phyloP scores from a whole-genome alignment of 805 yeast species.

The Zygotorulaspora sp. region DNA sequence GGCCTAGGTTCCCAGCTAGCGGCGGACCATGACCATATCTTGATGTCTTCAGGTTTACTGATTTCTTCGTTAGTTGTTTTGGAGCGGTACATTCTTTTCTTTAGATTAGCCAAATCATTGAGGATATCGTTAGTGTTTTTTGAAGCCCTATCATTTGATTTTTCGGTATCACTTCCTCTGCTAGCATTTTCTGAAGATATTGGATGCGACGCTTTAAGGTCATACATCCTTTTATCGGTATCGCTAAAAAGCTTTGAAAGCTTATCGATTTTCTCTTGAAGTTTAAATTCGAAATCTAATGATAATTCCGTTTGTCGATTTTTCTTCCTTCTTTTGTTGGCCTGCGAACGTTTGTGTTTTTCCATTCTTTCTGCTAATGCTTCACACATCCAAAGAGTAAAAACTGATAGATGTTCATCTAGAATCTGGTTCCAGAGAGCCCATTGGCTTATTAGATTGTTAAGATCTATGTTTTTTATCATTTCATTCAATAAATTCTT shows the following conservation, averaged over 20 bases:
- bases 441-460: slow-evolving; percentile 15
- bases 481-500: slow-evolving; percentile 13
- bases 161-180: too few species aligned
- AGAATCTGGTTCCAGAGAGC: slow-evolving; percentile 16
- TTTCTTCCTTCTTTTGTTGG: slow-evolving; percentile 18
- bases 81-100: slow-evolving; percentile 19
- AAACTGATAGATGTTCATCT: slow-evolving; percentile 12
- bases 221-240: slow-evolving; percentile 11
- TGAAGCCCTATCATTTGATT: neutral
- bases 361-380: slow-evolving; percentile 8
- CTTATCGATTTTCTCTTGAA: slow-evolving; percentile 6
- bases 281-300: slow-evolving; percentile 9
- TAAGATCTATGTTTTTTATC: slow-evolving; percentile 14
- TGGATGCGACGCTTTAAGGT: slow-evolving; percentile 3
- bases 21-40: slow-evolving; percentile 15
- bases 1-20: slow-evolving; percentile 50
- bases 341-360: slow-evolving; percentile 2
- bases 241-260: slow-evolving; percentile 9
- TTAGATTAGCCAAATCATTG: slow-evolving; percentile 31
- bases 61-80: neutral
- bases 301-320: slow-evolving; percentile 10
- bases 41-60: neutral
- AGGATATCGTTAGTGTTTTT: slow-evolving; percentile 23
- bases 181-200: neutral
- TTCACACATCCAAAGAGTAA: slow-evolving; percentile 14